Percentiles rank a stretch among this genome's conserved stretches.
Conservation (phyloP, 495 filamentous ascomycete genomes). For the Neurospora pannonica region DNA sequence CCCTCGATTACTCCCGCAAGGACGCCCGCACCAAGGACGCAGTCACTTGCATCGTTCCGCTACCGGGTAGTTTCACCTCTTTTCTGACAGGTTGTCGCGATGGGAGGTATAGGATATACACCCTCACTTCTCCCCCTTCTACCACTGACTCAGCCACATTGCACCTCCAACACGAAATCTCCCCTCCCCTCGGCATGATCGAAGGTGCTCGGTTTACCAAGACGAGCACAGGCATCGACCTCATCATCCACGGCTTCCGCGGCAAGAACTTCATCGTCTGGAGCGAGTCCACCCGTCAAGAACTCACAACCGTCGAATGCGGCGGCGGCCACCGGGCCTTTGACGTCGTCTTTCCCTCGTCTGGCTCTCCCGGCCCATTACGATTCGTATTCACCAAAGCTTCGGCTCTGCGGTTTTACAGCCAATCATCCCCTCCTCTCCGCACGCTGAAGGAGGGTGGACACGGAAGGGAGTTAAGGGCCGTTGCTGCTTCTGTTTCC, state of each 20-base stretch:
- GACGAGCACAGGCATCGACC: conserved; percentile 22
- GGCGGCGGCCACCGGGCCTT: conserved; percentile 75
- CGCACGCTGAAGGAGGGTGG: conserved; percentile 53
- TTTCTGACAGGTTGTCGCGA: conserved; percentile 67
- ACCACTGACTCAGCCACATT: neutral
- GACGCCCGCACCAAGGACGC: conserved; percentile 53
- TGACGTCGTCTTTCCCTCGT: conserved; percentile 41
- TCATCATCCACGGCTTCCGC: conserved; percentile 73
- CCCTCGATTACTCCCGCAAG: conserved; percentile 9
- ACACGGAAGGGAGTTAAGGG: conserved; percentile 86
- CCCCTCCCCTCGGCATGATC: conserved; percentile 55
- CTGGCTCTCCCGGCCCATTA: conserved; percentile 20
- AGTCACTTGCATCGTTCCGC: conserved; percentile 53
- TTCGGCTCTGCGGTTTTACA: conserved; percentile 40
- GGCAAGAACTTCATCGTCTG: conserved; percentile 69
- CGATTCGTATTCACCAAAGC: conserved; percentile 49
- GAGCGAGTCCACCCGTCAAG: conserved; percentile 57
- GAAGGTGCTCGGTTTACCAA: conserved; percentile 52
- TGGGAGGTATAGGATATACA: conserved; percentile 57
- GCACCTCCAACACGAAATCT: conserved; percentile 33
- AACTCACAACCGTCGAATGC: conserved; percentile 63
- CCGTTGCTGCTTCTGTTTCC: conserved; percentile 52
- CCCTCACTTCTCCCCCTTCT: conserved; percentile 5
- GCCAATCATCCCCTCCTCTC: conserved; percentile 39
- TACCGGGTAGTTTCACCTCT: conserved; percentile 22